These are phyloP conservation scores for Scolecobasidium constrictum DNA, from an alignment of 2,329 filamentous ascomycete species.

Conservation along the genomic window DNA sequence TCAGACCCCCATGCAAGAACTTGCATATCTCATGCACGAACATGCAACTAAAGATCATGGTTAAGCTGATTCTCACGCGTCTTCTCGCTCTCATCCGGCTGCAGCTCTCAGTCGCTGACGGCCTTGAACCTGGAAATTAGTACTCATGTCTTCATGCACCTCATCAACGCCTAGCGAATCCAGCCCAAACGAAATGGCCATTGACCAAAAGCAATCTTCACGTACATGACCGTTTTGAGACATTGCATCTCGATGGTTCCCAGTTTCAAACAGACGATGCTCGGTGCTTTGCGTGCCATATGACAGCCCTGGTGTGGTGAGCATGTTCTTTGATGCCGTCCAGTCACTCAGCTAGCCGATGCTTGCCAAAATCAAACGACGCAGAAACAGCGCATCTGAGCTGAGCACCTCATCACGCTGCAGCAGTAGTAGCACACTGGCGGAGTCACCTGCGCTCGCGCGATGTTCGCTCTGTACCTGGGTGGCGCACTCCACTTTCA, in stretches of 20 bases:
- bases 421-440: neutral
- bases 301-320: too few relatives aligned
- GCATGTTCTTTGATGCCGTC: constrained; percentile 1
- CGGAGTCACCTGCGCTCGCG: constrained; percentile 1
- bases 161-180: neutral
- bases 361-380: constrained; percentile 4
- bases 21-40: constrained; percentile 3
- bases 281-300: too few relatives aligned
- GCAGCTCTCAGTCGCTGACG: neutral
- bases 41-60: constrained; percentile 8
- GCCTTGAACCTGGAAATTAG: neutral
- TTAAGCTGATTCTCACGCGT: constrained; percentile 5
- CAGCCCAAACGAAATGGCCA: neutral
- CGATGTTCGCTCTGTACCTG: neutral
- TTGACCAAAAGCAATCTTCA: neutral
- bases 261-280: too few relatives aligned
- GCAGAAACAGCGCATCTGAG: neutral
- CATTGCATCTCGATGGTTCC: too few relatives aligned
- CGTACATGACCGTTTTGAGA: too few relatives aligned
- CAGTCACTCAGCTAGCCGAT: neutral
- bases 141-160: neutral
- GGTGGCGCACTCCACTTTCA: neutral
- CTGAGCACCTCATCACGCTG: neutral
- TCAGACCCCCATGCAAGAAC: constrained; percentile 6
- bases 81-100: constrained; percentile 1